These are phyloP conservation scores for Blastocystis sp. DNA, from an alignment of 352 stramenopile species.

Conservation along the genomic window DNA sequence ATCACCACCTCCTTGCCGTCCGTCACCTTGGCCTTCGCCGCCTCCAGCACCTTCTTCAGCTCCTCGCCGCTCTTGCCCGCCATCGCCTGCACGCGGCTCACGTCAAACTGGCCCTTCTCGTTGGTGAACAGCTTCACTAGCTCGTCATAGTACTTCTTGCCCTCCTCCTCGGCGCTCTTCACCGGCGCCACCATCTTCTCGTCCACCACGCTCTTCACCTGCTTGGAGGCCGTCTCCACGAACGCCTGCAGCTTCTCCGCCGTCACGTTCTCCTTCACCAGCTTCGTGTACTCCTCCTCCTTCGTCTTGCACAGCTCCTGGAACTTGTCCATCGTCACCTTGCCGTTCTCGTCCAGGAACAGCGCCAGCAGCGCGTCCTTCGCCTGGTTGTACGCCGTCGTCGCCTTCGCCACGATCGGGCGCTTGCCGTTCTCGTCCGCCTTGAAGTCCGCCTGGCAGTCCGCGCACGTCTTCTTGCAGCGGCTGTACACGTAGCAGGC, in stretches of 20 bases:
- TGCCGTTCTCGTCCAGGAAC: slow-evolving; percentile 47
- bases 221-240: not conserved
- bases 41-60: slow-evolving; percentile 16
- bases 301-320: slow-evolving; percentile 42
- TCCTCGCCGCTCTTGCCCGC: slow-evolving; percentile 38
- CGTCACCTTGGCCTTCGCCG: not conserved
- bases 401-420: slow-evolving; percentile 8
- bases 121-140: slow-evolving; percentile 46
- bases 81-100: slow-evolving; percentile 16
- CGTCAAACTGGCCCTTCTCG: slow-evolving; percentile 10
- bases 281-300: slow-evolving; percentile 21
- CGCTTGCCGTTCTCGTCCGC: slow-evolving; percentile 12
- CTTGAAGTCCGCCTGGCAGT: slow-evolving; percentile 1
- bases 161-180: not conserved
- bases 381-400: slow-evolving; percentile 9
- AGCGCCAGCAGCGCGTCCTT: slow-evolving; percentile 5
- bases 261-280: slow-evolving; percentile 57
- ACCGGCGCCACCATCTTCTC: slow-evolving; percentile 10
- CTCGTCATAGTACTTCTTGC: slow-evolving; percentile 20
- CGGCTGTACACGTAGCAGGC: not conserved
- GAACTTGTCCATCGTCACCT: slow-evolving; percentile 61
- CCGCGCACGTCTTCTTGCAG: not conserved
- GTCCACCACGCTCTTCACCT: slow-evolving; percentile 28
- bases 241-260: slow-evolving; percentile 53
- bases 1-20: slow-evolving; percentile 20